Base-by-base conservation (phyloP, 306 rosid genomes). In the Castanea crenata region DNA sequence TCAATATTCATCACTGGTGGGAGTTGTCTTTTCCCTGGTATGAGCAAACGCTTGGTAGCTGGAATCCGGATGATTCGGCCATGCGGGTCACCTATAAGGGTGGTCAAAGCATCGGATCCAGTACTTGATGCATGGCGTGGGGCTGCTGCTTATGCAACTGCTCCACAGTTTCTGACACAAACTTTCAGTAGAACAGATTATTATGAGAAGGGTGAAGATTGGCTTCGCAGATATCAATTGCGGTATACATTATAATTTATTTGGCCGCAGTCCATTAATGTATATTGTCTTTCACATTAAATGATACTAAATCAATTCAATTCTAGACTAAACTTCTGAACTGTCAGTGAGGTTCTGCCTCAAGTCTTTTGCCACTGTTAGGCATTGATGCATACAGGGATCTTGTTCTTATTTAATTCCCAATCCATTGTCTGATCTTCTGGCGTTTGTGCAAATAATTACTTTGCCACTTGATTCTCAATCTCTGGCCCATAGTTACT, bases 71-170 rank as follows among this genome's bases (percentile, higher is more conserved):
- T 93, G 99, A 89, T 89, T 14, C 83, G 96, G 83, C 98, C 96
- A 0, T 87, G 90, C 2, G 98, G 99, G 34, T 80, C 97, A 0
- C 92, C 92, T 69, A 87, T 96, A 75, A 90, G 79, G 70, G 82
- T 96, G 72, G 97, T 87, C 71, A 89, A 88, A 75, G 98, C 98
- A 25, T 61, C 88, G 84, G 98, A 93, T 84, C 96, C 99, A 2
- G 85, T 87, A 70, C 85, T 93, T 82, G 99, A 95, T 41, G 99
- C 99, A 31, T 93, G 99, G 99, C 92, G 97, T 4, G 98, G 99
- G 5, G 99, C 98, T 51, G 84, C 99, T 59, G 88, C 84, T 9
- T 96, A 85, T 71, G 99, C 99, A 13, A 84, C 96, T 62, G 71
- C 85, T 57, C 70, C 96, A 20, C 78, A 76, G 49, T 96, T 96